Conservation (phyloP, 108 stramenopile genomes). For the Phaeodactylum tricornutum region DNA sequence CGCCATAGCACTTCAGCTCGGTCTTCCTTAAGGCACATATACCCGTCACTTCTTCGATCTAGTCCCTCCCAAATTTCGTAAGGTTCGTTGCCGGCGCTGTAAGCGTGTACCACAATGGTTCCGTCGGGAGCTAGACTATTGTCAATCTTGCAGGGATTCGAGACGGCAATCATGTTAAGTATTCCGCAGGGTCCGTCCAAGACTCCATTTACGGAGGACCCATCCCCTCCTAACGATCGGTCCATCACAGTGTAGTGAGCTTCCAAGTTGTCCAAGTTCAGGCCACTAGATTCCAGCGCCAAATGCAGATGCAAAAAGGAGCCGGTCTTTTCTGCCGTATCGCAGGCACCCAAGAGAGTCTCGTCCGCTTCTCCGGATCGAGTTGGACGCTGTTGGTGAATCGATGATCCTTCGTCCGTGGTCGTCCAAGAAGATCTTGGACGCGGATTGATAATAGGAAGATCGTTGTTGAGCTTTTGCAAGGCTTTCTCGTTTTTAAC, state of each 20-base stretch:
- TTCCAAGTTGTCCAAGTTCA: slow-evolving; percentile 55
- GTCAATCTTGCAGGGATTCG: slow-evolving; percentile 83
- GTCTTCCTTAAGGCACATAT: slow-evolving; percentile 65
- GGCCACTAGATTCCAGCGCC: slow-evolving; percentile 64
- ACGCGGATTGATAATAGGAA: background rate
- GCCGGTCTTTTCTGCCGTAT: slow-evolving; percentile 70
- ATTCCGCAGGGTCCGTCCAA: slow-evolving; percentile 75
- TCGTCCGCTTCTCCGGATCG: background rate
- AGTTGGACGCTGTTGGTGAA: slow-evolving; percentile 5
- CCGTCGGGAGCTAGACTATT: slow-evolving; percentile 72
- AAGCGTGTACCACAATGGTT: slow-evolving; percentile 83
- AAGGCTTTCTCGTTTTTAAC: slow-evolving; percentile 41
- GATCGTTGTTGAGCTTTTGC: slow-evolving; percentile 19
- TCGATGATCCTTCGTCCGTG: slow-evolving; percentile 8
- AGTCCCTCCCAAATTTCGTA: slow-evolving; percentile 76
- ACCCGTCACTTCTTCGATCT: slow-evolving; percentile 39
- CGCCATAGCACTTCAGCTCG: slow-evolving; percentile 76
- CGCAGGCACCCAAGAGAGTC: slow-evolving; percentile 37
- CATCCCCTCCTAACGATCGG: slow-evolving; percentile 52
- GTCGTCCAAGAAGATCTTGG: background rate
- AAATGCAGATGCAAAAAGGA: slow-evolving; percentile 89
- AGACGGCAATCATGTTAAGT: slow-evolving; percentile 87
- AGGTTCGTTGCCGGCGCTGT: slow-evolving; percentile 87
- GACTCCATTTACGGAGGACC: slow-evolving; percentile 4
- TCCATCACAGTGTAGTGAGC: slow-evolving; percentile 92